Base-by-base conservation (phyloP, 2,329 filamentous ascomycete species). In the Teratosphaeriaceae sp. region DNA sequence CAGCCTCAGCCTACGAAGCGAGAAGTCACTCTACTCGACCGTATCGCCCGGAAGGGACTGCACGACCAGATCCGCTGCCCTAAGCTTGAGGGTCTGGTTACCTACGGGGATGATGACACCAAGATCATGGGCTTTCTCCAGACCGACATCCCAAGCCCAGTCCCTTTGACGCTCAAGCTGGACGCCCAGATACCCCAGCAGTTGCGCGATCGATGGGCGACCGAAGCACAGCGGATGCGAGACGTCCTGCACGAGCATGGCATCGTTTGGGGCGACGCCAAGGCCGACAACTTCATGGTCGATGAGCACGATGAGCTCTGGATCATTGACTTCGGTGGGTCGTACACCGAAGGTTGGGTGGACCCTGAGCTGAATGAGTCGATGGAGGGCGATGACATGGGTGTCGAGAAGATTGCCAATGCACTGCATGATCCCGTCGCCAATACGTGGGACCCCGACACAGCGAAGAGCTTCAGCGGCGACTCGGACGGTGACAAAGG, bases 251-350 rank as follows among this genome's bases (percentile, higher is more conserved):
- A 67, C 44, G 51, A 58, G 22, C 43, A 60, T 24, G 48, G 51
- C 12, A 59, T 67, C 18, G 47, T 65, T 2, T 67, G 63, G 63
- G 64, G 65, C 12, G 64, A 67, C 39, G 63, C 60, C 2, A 66
- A 67, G 49, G 59, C 63, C 5, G 64, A 65, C 42, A 67, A 67
- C 34, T 64, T 67, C 53, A 49, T 67, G 52, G 60, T 66, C 8
- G 63, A 65, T 45, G 37, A 48, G 35, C 33, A 61, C n/a, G 57
- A 63, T 16, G 47, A 59, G 29, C 45, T 64, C n/a, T 67, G 59
- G 59, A 62, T 67, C 20, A 65, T 67, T 34, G 62, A 66, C 42
- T 65, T 65, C 44, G 62, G 64, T 5, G 64, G 64, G 1, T 59
- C 59, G 26, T 65, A 59, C 35, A 65, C 62, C 7, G 56, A 60